These are phyloP conservation scores for Clitopilus hobsonii DNA, from an alignment of 768 basidiomycete species.

Conservation along the genomic window DNA sequence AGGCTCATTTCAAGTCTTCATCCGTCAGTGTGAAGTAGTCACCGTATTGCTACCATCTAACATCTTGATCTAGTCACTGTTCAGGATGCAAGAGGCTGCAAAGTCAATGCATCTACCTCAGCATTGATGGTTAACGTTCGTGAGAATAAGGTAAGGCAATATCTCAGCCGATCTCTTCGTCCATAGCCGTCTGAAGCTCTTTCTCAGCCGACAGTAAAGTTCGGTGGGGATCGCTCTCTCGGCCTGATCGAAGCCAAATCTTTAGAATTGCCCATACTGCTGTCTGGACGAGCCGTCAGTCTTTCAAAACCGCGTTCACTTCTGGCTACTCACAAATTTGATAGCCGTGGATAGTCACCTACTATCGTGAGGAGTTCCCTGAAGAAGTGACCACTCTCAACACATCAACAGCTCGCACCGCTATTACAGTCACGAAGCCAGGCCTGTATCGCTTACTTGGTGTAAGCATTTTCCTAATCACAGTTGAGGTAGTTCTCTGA, in stretches of 20 bases:
- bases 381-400: constrained; percentile 30
- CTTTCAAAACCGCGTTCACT: background rate
- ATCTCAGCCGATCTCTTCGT: constrained; percentile 15
- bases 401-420: constrained; percentile 57
- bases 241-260: constrained; percentile 68
- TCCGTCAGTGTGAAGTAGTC: constrained; percentile 40
- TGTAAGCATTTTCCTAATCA: constrained; percentile 29
- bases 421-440: constrained; percentile 55
- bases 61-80: constrained; percentile 56
- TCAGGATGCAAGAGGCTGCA: constrained; percentile 85
- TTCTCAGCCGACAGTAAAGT: constrained; percentile 67
- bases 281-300: constrained; percentile 86
- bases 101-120: constrained; percentile 60
- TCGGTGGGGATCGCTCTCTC: constrained; percentile 63
- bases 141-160: constrained; percentile 65
- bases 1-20: constrained; percentile 72
- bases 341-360: constrained; percentile 83
- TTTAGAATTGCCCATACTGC: constrained; percentile 66
- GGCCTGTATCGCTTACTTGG: constrained; percentile 72
- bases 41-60: background rate
- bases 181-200: background rate
- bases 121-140: constrained; percentile 79
- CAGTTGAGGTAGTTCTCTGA: constrained; percentile 1
- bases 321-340: constrained; percentile 5
- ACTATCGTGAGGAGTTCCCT: constrained; percentile 47